A percentile compares a stretch with the other conserved stretches of the same genome.
Conservation (phyloP, 2,329 filamentous ascomycete genomes). For the Botrytis galanthina region DNA sequence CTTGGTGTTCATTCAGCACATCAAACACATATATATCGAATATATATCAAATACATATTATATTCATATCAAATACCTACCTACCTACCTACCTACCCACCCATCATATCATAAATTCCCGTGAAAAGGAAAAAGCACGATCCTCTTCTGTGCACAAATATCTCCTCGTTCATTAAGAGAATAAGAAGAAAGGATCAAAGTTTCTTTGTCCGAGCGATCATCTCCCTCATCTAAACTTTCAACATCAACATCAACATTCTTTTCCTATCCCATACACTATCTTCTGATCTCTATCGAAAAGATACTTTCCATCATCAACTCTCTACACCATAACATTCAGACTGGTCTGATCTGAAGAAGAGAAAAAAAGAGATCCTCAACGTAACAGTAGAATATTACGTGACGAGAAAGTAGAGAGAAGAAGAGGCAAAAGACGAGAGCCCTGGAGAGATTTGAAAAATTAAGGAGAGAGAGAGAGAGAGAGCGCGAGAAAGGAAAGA, state of each 20-base stretch:
- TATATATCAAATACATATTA: background rate
- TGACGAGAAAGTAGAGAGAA: background rate
- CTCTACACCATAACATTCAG: background rate
- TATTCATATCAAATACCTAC: background rate
- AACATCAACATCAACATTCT: background rate
- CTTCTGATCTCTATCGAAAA: background rate
- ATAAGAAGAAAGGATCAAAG: constrained; percentile 8
- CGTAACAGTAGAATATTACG: background rate
- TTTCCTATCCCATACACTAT: background rate
- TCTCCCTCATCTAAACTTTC: constrained; percentile 7
- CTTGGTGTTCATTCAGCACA: background rate
- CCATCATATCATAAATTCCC: background rate
- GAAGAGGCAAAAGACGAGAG: background rate
- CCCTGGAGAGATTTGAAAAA: background rate
- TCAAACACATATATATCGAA: background rate
- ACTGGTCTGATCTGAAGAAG: constrained; percentile 14
- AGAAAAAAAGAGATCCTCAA: background rate
- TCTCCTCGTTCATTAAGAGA: background rate
- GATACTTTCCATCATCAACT: background rate
- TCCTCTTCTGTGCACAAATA: constrained; percentile 7
- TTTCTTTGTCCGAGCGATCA: constrained; percentile 14
- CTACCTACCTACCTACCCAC: no score
- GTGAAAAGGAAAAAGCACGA: background rate
- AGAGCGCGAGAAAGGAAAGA: background rate
- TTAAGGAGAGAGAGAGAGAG: background rate